Conservation (phyloP, 805 yeast species). For the Candida mattraensis region DNA sequence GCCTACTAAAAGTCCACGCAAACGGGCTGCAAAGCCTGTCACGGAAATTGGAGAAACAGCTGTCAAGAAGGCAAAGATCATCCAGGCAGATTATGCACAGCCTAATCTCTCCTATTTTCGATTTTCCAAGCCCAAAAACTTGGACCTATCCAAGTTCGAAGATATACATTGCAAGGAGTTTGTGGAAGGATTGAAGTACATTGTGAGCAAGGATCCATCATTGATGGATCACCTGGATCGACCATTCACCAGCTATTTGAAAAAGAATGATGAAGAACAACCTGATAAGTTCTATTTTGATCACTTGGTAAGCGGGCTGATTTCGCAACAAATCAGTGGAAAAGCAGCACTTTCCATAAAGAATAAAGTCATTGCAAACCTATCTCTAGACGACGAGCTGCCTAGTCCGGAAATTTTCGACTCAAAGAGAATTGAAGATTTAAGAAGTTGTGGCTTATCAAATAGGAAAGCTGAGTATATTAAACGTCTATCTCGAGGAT, state of each 20-base stretch:
- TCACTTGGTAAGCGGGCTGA: constrained; percentile 47
- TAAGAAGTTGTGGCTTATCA: constrained; percentile 70
- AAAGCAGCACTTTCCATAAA: constrained; percentile 73
- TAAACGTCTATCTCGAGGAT: constrained; percentile 52
- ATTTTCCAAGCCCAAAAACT: neutral
- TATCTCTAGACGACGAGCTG: constrained; percentile 26
- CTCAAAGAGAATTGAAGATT: constrained; percentile 40
- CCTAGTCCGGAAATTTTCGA: constrained; percentile 56
- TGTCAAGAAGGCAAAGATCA: constrained; percentile 7
- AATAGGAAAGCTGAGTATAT: constrained; percentile 65
- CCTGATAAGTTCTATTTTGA: constrained; percentile 37
- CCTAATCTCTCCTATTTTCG: constrained; percentile 11
- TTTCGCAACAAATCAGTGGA: constrained; percentile 78
- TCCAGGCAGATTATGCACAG: constrained; percentile 6
- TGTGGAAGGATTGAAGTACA: constrained; percentile 24
- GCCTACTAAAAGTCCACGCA: too few relatives aligned
- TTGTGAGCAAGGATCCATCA: constrained; percentile 28
- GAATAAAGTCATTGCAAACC: constrained; percentile 28
- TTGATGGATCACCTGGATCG: constrained; percentile 13
- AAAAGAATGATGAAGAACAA: constrained; percentile 3
- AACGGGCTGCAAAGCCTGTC: constrained; percentile 8
- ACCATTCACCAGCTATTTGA: constrained; percentile 15
- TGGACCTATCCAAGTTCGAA: constrained; percentile 1
- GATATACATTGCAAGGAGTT: constrained; percentile 23
- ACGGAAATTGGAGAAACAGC: constrained; percentile 7